These are phyloP conservation scores for Elsinoe fawcettii DNA, from an alignment of 2,329 filamentous ascomycete species.

Conservation along the genomic window DNA sequence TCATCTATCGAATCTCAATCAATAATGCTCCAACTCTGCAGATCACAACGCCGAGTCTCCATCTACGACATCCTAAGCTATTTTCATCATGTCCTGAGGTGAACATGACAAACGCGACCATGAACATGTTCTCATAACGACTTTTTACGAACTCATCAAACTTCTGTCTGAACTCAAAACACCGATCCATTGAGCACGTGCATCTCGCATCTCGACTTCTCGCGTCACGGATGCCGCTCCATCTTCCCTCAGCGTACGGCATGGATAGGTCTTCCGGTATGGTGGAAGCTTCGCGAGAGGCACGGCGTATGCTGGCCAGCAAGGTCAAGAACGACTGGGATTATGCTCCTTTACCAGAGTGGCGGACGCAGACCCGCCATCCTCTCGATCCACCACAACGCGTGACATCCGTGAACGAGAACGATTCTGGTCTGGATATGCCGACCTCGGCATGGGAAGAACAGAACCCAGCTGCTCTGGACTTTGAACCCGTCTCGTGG, in stretches of 20 bases:
- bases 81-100: conserved; percentile 10
- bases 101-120: conserved; percentile 4
- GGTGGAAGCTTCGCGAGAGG: conserved; percentile 35
- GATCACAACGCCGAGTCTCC: background rate
- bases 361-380: conserved; percentile 12
- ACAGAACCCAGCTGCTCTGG: conserved; percentile 23
- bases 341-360: conserved; percentile 32
- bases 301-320: conserved; percentile 35
- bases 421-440: background rate
- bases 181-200: background rate
- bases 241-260: background rate
- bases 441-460: conserved; percentile 12
- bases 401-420: background rate
- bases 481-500: conserved; percentile 34
- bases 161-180: background rate
- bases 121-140: conserved; percentile 3
- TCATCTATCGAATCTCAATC: conserved; percentile 10
- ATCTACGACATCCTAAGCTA: conserved; percentile 10
- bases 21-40: background rate
- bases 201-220: background rate
- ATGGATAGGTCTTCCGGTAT: background rate
- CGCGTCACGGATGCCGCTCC: conserved; percentile 1
- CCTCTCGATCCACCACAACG: background rate
- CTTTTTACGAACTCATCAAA: background rate
- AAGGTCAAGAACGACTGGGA: conserved; percentile 40